Percentiles rank a stretch among this genome's conserved stretches.
These are phyloP conservation scores for Lactifluus subvellereus DNA, from an alignment of 768 basidiomycete genomes.

Conservation along the genomic window DNA sequence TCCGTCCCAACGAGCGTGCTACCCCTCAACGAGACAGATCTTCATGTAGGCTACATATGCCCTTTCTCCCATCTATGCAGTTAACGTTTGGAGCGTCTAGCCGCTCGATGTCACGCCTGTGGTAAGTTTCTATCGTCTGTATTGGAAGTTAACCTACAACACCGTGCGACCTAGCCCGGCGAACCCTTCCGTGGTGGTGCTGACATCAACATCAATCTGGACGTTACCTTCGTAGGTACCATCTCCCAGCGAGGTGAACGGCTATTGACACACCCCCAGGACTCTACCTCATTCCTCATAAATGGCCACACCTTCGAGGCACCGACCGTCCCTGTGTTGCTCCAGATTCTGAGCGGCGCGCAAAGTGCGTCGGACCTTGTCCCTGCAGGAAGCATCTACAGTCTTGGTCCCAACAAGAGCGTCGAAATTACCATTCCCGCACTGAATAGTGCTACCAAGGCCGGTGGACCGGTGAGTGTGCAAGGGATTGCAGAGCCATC, in stretches of 20 bases:
- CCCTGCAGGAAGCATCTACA: slow-evolving; percentile 42
- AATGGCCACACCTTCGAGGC: slow-evolving; percentile 34
- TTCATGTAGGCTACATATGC: neutral
- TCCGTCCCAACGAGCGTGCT: neutral
- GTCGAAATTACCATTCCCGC: slow-evolving; percentile 37
- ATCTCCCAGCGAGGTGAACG: neutral
- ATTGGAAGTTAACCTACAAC: neutral
- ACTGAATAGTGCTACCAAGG: neutral
- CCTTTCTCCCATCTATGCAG: neutral
- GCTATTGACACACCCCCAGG: neutral
- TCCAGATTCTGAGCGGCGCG: slow-evolving; percentile 54
- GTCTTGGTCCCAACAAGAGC: slow-evolving; percentile 39
- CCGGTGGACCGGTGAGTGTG: neutral
- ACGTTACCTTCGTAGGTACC: neutral
- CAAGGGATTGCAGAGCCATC: neutral
- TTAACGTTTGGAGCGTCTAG: neutral
- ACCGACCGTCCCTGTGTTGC: slow-evolving; percentile 45
- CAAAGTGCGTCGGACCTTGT: slow-evolving; percentile 41
- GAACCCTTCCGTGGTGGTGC: neutral
- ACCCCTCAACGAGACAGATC: slow-evolving; percentile 4
- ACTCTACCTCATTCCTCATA: slow-evolving; percentile 27
- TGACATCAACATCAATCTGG: neutral
- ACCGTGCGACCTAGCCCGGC: neutral
- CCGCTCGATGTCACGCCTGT: neutral
- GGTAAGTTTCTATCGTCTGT: neutral